phyloP scores from a whole-genome alignment of 257 asterid species.

The Solanum virginianum region DNA sequence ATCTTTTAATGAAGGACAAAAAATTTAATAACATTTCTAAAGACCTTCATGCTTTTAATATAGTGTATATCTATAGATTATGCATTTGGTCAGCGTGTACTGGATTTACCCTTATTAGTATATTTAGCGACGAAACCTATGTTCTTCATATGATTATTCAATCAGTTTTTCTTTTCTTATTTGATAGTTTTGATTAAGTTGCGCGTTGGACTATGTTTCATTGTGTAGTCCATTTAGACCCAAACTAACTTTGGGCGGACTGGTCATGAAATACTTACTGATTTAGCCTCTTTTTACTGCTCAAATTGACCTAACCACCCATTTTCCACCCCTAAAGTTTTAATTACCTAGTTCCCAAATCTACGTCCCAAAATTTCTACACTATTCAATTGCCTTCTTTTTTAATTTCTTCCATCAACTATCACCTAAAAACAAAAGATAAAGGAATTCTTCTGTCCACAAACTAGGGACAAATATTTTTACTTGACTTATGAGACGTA shows the following conservation, averaged over 20 bases:
- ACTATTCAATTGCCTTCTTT: not conserved
- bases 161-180: not conserved
- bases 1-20: not conserved
- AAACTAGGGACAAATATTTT: not conserved
- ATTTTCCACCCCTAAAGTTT: not conserved
- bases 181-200: not conserved
- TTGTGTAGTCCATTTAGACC: not conserved
- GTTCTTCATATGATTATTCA: not conserved
- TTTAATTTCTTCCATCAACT: not conserved
- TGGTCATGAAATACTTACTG: not conserved
- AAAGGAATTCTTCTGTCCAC: not conserved
- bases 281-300: not conserved
- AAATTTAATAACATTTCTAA: not conserved
- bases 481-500: not conserved
- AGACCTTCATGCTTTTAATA: not conserved
- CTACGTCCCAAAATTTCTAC: not conserved
- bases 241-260: not conserved
- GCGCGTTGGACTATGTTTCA: not conserved
- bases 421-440: not conserved
- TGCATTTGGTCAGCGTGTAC: not conserved
- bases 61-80: not conserved
- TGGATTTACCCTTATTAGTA: not conserved
- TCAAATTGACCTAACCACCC: not conserved
- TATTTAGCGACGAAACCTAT: not conserved
- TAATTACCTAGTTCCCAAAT: not conserved